A percentile compares a stretch with the other conserved stretches of the same genome.
phyloP scores from a whole-genome alignment of 1,139 yeast genomes.

The Candida gigantensis region DNA sequence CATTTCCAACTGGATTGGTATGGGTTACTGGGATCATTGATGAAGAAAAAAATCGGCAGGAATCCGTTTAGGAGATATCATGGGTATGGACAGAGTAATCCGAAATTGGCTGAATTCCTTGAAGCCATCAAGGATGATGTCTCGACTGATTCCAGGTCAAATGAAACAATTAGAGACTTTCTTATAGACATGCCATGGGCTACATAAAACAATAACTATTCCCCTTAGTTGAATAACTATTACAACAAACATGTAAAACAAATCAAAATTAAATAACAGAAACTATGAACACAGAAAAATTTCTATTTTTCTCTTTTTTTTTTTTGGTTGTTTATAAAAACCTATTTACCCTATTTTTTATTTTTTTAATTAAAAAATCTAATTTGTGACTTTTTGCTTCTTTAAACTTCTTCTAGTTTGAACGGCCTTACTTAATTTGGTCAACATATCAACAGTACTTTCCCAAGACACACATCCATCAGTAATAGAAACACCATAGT shows the following conservation, averaged over 20 bases:
- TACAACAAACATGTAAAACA: not conserved
- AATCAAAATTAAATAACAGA: not conserved
- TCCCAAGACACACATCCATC: slow-evolving; percentile 96
- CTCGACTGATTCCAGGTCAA: slow-evolving; percentile 1
- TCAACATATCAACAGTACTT: slow-evolving; percentile 71
- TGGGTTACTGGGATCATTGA: slow-evolving; percentile 48
- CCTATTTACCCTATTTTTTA: too few species aligned
- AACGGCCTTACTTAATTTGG: slow-evolving; percentile 74
- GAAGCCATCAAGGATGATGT: slow-evolving; percentile 14
- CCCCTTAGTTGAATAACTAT: not conserved
- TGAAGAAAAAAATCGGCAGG: slow-evolving; percentile 48
- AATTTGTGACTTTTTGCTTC: slow-evolving; percentile 13
- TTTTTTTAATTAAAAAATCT: slow-evolving; percentile 3
- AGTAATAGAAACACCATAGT: slow-evolving; percentile 92
- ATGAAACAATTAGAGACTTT: slow-evolving; percentile 17
- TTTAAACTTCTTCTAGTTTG: slow-evolving; percentile 62
- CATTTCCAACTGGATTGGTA: slow-evolving; percentile 62
- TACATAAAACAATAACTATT: not conserved
- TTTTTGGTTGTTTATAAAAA: not conserved
- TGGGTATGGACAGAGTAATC: slow-evolving; percentile 37
- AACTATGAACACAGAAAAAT: not conserved
- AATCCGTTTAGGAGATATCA: slow-evolving; percentile 61
- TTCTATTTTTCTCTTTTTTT: slow-evolving; percentile 3
- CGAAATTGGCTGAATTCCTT: slow-evolving; percentile 24
- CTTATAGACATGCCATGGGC: slow-evolving; percentile 14